A percentile compares a stretch with the other conserved stretches of the same genome.
phyloP scores from a whole-genome alignment of 2,329 filamentous ascomycete genomes.

The Calonectria multiphialidica region DNA sequence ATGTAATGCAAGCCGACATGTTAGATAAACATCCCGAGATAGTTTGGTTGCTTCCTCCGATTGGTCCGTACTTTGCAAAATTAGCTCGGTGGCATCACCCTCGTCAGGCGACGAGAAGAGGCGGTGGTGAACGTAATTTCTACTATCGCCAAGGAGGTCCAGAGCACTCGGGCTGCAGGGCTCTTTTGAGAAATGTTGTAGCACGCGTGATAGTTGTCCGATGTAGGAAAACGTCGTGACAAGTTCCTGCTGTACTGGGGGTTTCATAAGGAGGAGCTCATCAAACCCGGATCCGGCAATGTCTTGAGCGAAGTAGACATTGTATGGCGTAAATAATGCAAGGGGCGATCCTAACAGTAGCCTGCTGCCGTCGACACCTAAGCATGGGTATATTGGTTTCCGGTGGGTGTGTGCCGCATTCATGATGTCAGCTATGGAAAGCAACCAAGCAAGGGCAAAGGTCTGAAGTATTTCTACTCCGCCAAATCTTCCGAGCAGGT shows the following conservation, averaged over 20 bases:
- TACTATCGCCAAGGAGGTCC: slow-evolving; percentile 13
- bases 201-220: slow-evolving; percentile 19
- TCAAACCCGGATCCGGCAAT: slow-evolving; percentile 11
- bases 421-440: slow-evolving; percentile 21
- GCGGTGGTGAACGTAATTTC: slow-evolving; percentile 20
- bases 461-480: slow-evolving; percentile 13
- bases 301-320: background rate
- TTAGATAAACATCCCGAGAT: slow-evolving; percentile 9
- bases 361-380: slow-evolving; percentile 16
- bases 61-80: background rate
- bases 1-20: slow-evolving; percentile 17
- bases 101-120: slow-evolving; percentile 18
- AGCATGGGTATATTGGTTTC: slow-evolving; percentile 23
- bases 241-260: background rate
- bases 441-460: slow-evolving; percentile 23
- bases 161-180: slow-evolving; percentile 3
- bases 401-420: slow-evolving; percentile 19
- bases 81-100: slow-evolving; percentile 4
- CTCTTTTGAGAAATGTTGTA: slow-evolving; percentile 14
- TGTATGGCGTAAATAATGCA: background rate
- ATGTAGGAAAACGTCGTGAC: slow-evolving; percentile 10
- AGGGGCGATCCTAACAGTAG: slow-evolving; percentile 7
- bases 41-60: background rate
- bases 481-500: slow-evolving; percentile 15
- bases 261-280: background rate